These are phyloP conservation scores for Cichorium intybus DNA, from an alignment of 140 eudicot species.

Conservation along the genomic window DNA sequence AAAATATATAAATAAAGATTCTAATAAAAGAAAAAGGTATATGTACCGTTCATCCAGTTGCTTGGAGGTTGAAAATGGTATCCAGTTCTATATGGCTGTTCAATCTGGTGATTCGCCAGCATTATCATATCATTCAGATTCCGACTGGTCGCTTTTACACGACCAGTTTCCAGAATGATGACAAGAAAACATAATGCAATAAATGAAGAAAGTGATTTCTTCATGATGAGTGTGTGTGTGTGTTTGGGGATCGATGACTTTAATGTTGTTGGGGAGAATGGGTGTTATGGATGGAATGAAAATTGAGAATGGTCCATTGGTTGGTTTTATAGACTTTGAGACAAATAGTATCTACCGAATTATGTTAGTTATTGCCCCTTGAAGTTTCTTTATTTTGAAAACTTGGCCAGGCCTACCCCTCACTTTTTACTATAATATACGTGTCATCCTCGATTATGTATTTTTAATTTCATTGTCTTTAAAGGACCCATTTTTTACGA, in stretches of 20 bases:
- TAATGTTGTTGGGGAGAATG: constrained; percentile 13
- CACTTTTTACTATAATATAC: background rate
- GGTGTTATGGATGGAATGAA: constrained; percentile 6
- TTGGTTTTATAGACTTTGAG: constrained; percentile 32
- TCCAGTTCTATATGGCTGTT: constrained; percentile 40
- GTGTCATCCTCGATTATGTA: constrained; percentile 6
- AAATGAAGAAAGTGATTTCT: constrained; percentile 7
- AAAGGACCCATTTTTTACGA: constrained; percentile 15
- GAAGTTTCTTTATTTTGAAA: background rate
- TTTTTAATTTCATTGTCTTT: constrained; percentile 11
- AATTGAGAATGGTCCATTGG: constrained; percentile 16
- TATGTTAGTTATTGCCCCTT: constrained; percentile 2
- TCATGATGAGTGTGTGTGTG: constrained; percentile 1
- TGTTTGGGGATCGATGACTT: background rate
- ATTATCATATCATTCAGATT: constrained; percentile 5
- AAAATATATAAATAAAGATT: background rate
- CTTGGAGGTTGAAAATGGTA: constrained; percentile 54
- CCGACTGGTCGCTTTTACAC: constrained; percentile 10
- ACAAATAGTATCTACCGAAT: constrained; percentile 17
- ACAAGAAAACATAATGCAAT: constrained; percentile 22
- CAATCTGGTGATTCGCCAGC: constrained; percentile 1
- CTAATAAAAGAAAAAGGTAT: background rate
- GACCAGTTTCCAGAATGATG: background rate
- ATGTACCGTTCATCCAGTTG: constrained; percentile 45
- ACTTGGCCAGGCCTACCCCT: constrained; percentile 1